Conservation (phyloP, 2,329 filamentous ascomycete species). For the Cladosporium austrohemisphaericum region DNA sequence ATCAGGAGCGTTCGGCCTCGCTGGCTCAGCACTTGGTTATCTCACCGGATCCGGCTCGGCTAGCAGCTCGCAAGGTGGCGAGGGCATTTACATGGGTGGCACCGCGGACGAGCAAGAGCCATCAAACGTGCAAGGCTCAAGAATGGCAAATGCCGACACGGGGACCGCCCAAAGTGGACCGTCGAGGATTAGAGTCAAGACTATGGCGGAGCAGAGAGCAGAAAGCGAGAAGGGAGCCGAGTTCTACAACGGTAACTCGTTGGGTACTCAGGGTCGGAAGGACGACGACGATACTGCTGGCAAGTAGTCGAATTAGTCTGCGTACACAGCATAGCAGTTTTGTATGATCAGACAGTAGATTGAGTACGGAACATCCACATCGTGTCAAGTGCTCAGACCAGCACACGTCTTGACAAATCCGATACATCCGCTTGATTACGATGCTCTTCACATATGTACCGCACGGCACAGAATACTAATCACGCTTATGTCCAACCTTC, state of each 20-base stretch:
- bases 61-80: background rate
- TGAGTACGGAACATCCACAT: too few relatives aligned
- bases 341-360: too few relatives aligned
- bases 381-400: too few relatives aligned
- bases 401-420: too few relatives aligned
- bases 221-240: conserved; percentile 46
- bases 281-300: conserved; percentile 51
- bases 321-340: too few relatives aligned
- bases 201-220: conserved; percentile 44
- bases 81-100: conserved; percentile 26
- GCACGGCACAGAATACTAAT: background rate
- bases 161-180: conserved; percentile 14
- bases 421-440: too few relatives aligned
- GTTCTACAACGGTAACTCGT: conserved; percentile 89
- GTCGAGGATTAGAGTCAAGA: conserved; percentile 40
- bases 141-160: conserved; percentile 19
- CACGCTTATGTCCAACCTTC: conserved; percentile 40
- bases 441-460: too few relatives aligned
- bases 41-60: conserved; percentile 19
- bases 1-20: conserved; percentile 33
- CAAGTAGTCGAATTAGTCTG: conserved; percentile 1
- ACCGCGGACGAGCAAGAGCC: conserved; percentile 23
- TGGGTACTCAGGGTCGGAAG: conserved; percentile 51
- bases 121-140: conserved; percentile 23
- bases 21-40: conserved; percentile 32